Conservation (phyloP, 495 filamentous ascomycete species). For the Tuber calosporum region DNA sequence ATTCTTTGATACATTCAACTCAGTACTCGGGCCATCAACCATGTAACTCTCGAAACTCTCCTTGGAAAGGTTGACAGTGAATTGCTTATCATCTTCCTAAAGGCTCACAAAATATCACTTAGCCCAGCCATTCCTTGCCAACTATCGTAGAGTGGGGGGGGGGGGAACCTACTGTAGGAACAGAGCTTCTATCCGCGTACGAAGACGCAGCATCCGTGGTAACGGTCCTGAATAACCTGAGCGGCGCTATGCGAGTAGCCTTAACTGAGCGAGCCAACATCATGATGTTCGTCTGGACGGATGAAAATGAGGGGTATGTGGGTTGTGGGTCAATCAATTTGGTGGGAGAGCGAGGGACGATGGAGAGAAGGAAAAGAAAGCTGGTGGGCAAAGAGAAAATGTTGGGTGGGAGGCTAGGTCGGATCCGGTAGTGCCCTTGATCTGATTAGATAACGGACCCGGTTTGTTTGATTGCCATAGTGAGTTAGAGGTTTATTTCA, state of each 20-base stretch:
- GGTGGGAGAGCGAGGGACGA: slow-evolving; percentile 9
- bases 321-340: slow-evolving; percentile 10
- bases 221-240: slow-evolving; percentile 57
- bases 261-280: slow-evolving; percentile 38
- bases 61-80: slow-evolving; percentile 83
- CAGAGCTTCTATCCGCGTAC: slow-evolving; percentile 75
- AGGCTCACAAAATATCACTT: slow-evolving; percentile 30
- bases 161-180: slow-evolving; percentile 54
- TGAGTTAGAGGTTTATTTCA: not conserved
- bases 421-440: not conserved
- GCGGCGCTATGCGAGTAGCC: slow-evolving; percentile 28
- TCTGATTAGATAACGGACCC: slow-evolving; percentile 35
- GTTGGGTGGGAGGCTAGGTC: slow-evolving; percentile 20
- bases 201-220: slow-evolving; percentile 91
- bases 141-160: not conserved
- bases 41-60: slow-evolving; percentile 99
- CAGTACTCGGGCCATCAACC: slow-evolving; percentile 89
- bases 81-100: slow-evolving; percentile 88
- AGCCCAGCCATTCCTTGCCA: slow-evolving; percentile 33
- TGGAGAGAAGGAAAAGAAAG: slow-evolving; percentile 15
- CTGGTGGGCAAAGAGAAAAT: slow-evolving; percentile 16
- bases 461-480: slow-evolving; percentile 9
- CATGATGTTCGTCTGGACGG: slow-evolving; percentile 14
- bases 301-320: slow-evolving; percentile 6
- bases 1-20: slow-evolving; percentile 85